Base-by-base conservation (phyloP, 345 rosid genomes). In the Reutealis trisperma region DNA sequence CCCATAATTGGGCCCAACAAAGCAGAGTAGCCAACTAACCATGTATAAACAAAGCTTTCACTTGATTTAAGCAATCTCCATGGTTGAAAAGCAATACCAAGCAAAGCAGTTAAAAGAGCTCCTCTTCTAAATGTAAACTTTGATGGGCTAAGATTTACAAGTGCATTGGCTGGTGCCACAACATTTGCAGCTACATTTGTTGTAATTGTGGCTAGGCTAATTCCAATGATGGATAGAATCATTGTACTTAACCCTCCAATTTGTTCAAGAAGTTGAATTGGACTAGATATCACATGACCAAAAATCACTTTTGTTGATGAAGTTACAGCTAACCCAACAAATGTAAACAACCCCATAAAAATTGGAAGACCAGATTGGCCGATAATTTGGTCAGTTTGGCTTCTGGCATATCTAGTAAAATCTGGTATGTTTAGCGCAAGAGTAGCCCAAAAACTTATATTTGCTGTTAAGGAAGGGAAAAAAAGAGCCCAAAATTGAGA, bases 101-200 rank as follows among this genome's bases (percentile, higher is more conserved):
- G 88, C 74, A 95, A 41, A 5, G 98, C 98, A 2, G 99, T 95
- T 14, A 93, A 57, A 0, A 90, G 64, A n/a, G 99, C 96, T 14
- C 99, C 98, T 77, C 87, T 87, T 72, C 91, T 86, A 63, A 95
- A 95, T 12, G 96, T 93, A 89, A 95, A 92, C 30, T 68, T 80
- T 32, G 95, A 88, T 32, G 98, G 97, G 85, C 85, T 89, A 15
- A 95, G 94, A 76, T 93, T 95, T 75, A 91, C 96, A 1, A 95
- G 87, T 8, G 97, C 99, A 74, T 93, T 95, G 14, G 98, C 99
- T 0, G 98, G 99, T 5, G 98, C 97, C 11, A 95, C 89, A 2
- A 92, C 96, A 61, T 95, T 95, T 49, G 99, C 99, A 27, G 97
- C 99, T 42, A 93, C 93, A 81, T 95, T 95, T 32, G 98, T 95